Conservation (phyloP, 2,329 filamentous ascomycete genomes). For the Stemphylium lycopersici region DNA sequence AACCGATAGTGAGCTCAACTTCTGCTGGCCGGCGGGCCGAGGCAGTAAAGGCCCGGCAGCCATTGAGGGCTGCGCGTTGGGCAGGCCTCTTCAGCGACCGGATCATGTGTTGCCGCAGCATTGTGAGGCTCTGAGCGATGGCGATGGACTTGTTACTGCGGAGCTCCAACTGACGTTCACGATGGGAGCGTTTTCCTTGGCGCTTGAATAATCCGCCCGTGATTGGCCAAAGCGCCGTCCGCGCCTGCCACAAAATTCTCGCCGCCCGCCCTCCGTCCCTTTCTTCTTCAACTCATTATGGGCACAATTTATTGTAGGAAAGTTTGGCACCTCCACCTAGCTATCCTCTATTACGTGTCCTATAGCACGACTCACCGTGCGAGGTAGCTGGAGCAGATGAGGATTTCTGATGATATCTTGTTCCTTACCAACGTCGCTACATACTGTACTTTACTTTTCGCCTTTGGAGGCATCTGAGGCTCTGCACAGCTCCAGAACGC, state of each 20-base stretch:
- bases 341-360: conserved; percentile 68
- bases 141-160: conserved; percentile 33
- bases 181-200: conserved; percentile 25
- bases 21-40: conserved; percentile 81
- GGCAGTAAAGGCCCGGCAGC: conserved; percentile 80
- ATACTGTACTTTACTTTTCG: conserved; percentile 37
- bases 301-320: conserved; percentile 72
- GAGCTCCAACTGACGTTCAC: conserved; percentile 35
- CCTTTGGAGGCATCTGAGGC: background rate
- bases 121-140: conserved; percentile 50
- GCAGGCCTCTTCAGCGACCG: conserved; percentile 65
- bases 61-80: conserved; percentile 59
- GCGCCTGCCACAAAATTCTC: conserved; percentile 36
- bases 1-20: conserved; percentile 96
- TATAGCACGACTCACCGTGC: conserved; percentile 62
- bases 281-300: conserved; percentile 62
- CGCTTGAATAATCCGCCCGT: conserved; percentile 29
- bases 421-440: conserved; percentile 73
- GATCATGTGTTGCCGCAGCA: conserved; percentile 69
- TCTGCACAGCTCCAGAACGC: background rate
- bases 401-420: conserved; percentile 62
- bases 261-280: conserved; percentile 24
- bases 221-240: conserved; percentile 40
- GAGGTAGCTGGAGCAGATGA: conserved; percentile 71
- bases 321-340: conserved; percentile 55